Evolutionary conservation across 805 yeast species (phyloP).

Genomic region (Starmera pachycereana): DNA sequence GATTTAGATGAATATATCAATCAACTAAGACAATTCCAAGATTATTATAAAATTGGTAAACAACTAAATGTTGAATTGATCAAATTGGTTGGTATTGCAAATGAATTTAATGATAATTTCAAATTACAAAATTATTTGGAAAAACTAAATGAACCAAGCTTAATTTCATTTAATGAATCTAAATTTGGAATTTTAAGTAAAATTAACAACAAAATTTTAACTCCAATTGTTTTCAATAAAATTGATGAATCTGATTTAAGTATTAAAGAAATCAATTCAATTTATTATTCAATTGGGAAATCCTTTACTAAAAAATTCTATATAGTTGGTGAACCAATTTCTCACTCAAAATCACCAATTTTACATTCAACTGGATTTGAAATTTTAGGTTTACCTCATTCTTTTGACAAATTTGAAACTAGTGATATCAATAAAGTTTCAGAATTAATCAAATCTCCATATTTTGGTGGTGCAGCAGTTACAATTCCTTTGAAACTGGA

Average conservation of each 20-base stretch:
- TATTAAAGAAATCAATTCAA: constrained; percentile 50
- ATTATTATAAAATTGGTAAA: constrained; percentile 52
- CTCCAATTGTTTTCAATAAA: constrained; percentile 83
- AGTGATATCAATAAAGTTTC: constrained; percentile 47
- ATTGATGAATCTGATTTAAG: constrained; percentile 52
- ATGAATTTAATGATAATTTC: constrained; percentile 54
- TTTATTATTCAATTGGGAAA: constrained; percentile 54
- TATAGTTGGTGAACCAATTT: constrained; percentile 73
- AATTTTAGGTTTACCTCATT: constrained; percentile 68
- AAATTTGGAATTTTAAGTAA: constrained; percentile 67
- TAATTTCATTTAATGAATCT: constrained; percentile 81
- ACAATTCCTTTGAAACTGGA: constrained; percentile 90
- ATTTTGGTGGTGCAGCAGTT: constrained; percentile 89
- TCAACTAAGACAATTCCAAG: constrained; percentile 36
- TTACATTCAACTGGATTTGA: constrained; percentile 76
- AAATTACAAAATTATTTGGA: constrained; percentile 59
- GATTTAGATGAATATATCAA: constrained; percentile 44
- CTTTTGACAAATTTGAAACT: constrained; percentile 60
- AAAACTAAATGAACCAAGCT: constrained; percentile 42
- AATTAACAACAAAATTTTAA: constrained; percentile 61
- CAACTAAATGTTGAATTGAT: constrained; percentile 59
- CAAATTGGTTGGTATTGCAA: constrained; percentile 78
- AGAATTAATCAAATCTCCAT: constrained; percentile 34
- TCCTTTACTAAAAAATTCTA: constrained; percentile 46
- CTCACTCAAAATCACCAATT: constrained; percentile 83